Evolutionary conservation across 2,329 filamentous ascomycete species (phyloP), one percentile per base, ranked within the genome.

Genomic region (Apiospora malaysiana): DNA sequence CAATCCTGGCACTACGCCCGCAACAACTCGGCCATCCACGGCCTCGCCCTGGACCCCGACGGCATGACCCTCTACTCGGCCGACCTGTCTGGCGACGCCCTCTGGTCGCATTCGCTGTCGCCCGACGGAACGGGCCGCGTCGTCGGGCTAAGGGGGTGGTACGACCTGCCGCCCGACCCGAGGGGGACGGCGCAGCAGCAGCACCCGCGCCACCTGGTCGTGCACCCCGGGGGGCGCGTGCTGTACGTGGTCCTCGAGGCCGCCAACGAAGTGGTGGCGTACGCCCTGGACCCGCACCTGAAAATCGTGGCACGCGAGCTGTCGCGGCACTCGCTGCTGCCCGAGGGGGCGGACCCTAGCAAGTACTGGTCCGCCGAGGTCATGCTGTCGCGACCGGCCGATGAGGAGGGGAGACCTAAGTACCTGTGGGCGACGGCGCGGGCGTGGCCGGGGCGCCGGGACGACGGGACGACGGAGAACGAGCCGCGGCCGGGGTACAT

Each of bases 351-450:
- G 70, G 46, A 45, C 8, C 18, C 40, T n/a, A 14, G 46, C 14
- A n/a, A 68, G 12, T 76, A 74, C 71, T 75, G 74, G 74, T 72
- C 72, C 0, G 74, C 75, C 16, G 75, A 74, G 70, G 75, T 76
- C 16, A 72, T 73, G 68, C 72, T 77, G 12, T 77, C 76, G 4
- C 9, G 14, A 23, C 49, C 49, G 49, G 7, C 68, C 16, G 49
- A 56, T n/a, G 46, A 8, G 21, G 8, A 18, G 16, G n/a, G 5
- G n/a, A 49, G 2, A 5, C 47, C 47, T 6, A 43, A 71, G 37
- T 77, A 74, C 25, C 70, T 77, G 25, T 77, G 74, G 74, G 74
- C 72, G 14, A 75, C 74, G 2, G 69, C 71, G 1, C 71, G 73
- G 6, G 73, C 71, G 21, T 68, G 70, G 37, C 18, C 25, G 68